Conservation (phyloP, 495 filamentous ascomycete genomes). For the Tuber umbilicatum region DNA sequence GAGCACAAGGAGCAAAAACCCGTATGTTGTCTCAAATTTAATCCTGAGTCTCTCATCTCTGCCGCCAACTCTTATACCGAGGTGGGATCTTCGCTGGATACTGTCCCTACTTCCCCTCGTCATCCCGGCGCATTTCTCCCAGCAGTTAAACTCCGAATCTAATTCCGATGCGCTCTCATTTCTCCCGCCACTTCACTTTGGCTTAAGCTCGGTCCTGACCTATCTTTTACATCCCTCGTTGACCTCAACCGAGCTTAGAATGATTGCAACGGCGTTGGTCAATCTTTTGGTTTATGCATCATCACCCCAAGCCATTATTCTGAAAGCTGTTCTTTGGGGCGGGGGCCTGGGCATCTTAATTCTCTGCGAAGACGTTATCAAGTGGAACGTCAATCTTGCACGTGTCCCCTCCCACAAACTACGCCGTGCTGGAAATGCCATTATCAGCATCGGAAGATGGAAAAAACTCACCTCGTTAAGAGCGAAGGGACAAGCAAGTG, state of each 20-base stretch:
- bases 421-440: slow-evolving; percentile 48
- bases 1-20: slow-evolving; percentile 45
- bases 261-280: slow-evolving; percentile 74
- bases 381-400: slow-evolving; percentile 77
- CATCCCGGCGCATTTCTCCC: slow-evolving; percentile 52
- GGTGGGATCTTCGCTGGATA: slow-evolving; percentile 50
- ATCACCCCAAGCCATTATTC: slow-evolving; percentile 77
- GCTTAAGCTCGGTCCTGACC: slow-evolving; percentile 57
- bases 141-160: slow-evolving; percentile 16
- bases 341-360: slow-evolving; percentile 73
- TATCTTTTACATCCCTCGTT: slow-evolving; percentile 84
- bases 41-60: slow-evolving; percentile 72
- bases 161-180: slow-evolving; percentile 19
- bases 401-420: slow-evolving; percentile 90
- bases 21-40: slow-evolving; percentile 64
- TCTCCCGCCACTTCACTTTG: slow-evolving; percentile 19
- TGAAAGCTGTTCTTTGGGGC: slow-evolving; percentile 78
- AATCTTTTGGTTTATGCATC: slow-evolving; percentile 69
- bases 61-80: slow-evolving; percentile 65
- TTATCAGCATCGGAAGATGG: slow-evolving; percentile 28
- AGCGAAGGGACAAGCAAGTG: slow-evolving; percentile 26
- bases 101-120: slow-evolving; percentile 67
- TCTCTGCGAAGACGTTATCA: slow-evolving; percentile 66
- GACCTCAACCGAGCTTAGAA: slow-evolving; percentile 74
- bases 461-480: slow-evolving; percentile 26